Evolutionary conservation across 2,329 filamentous ascomycete species (phyloP).

Genomic region (Phyllosticta citriasiana): DNA sequence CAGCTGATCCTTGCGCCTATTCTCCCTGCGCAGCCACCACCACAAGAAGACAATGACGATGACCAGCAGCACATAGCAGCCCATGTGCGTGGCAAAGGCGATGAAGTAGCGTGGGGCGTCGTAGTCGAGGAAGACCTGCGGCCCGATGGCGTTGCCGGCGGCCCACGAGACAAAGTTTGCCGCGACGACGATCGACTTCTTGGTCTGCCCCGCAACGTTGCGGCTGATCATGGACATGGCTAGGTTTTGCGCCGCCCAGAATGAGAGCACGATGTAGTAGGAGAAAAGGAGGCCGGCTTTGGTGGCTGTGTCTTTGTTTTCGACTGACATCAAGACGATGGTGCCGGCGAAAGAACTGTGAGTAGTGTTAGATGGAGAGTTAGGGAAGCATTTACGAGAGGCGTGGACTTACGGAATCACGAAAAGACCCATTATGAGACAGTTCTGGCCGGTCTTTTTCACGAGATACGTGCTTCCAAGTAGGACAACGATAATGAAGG

Average conservation of each 20-base stretch:
- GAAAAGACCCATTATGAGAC: slow-evolving; percentile 55
- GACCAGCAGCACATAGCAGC: slow-evolving; percentile 55
- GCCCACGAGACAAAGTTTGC: slow-evolving; percentile 63
- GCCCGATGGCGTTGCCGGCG: slow-evolving; percentile 56
- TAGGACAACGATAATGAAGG: slow-evolving; percentile 62
- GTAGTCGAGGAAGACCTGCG: slow-evolving; percentile 52
- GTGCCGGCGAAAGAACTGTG: slow-evolving; percentile 54
- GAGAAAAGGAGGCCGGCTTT: slow-evolving; percentile 59
- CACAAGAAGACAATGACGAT: slow-evolving; percentile 48
- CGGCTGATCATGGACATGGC: slow-evolving; percentile 57
- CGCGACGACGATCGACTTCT: slow-evolving; percentile 58
- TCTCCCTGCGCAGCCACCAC: slow-evolving; percentile 48
- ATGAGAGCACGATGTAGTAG: slow-evolving; percentile 69
- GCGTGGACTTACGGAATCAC: slow-evolving; percentile 45
- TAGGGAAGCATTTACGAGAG: background rate
- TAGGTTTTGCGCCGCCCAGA: slow-evolving; percentile 65
- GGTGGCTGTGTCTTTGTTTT: slow-evolving; percentile 46
- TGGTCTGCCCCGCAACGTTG: slow-evolving; percentile 64
- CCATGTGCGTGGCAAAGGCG: slow-evolving; percentile 59
- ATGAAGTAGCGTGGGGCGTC: slow-evolving; percentile 58
- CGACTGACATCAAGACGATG: slow-evolving; percentile 59
- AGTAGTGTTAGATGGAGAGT: background rate
- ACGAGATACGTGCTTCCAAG: slow-evolving; percentile 57
- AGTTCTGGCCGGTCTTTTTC: slow-evolving; percentile 59
- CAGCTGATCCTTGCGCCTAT: slow-evolving; percentile 46